Base-by-base conservation (phyloP, 2,329 filamentous ascomycete genomes). In the Verruconis gallopava region DNA sequence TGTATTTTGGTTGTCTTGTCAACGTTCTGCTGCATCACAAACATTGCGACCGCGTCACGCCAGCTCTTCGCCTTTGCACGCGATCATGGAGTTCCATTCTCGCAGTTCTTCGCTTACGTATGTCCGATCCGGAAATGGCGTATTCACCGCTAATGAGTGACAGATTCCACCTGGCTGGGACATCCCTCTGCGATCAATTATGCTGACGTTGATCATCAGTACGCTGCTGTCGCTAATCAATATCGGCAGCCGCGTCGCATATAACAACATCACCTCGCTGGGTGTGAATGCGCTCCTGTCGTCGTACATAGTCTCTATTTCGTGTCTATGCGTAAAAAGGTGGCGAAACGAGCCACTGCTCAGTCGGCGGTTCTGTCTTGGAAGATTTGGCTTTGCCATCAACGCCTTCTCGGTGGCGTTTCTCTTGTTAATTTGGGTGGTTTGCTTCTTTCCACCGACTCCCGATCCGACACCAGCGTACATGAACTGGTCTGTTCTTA, bases 151-250 rank as follows among this genome's bases (percentile, higher is more conserved):
- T 43, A 19, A 43, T 15, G 13, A 11, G 11, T 15, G 11, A 2
- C 18, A 47, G 45, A 38, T 47, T 19, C 45, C 35, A 9, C 19
- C 19, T 11, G 44, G 47, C 44, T 32, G 44, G 41, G 49, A 65
- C 37, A 61, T 68, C 42, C 68, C 68, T 4, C 58, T 71, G 5
- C 62, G 68, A 39, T 59, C 67, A 2, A 64, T 72, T 43, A 51
- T 67, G 41, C 55, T 68, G 4, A 65, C 67, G 2, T 60, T 67
- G 3, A 49, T 61, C 9, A 56, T 64, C 30, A 62, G 64, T 14
- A 54, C 59, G 3, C 57, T 71, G 3, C 60, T 73, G 28, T 62
- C 64, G 1, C 54, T 72, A 18, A 69, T 73, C 57, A 71, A 71
- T 49, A 64, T 73, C 42, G 68, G 67, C 35, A 69, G 66, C n/a